Conservation (phyloP, 78 protist genomes). For the Protostelium mycophagum region DNA sequence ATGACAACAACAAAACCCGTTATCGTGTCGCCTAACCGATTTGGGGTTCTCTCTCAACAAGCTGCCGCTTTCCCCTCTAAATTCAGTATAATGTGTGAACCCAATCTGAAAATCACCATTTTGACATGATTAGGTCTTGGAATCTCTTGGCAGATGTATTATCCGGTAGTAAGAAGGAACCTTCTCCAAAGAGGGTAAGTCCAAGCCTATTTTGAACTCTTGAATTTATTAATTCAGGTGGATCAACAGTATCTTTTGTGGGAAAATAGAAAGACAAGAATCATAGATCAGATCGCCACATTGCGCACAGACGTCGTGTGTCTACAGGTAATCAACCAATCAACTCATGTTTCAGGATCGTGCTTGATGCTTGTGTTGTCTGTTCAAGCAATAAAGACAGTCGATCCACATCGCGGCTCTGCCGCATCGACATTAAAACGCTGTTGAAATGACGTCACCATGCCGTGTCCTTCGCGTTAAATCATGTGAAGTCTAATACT, state of each 20-base stretch:
- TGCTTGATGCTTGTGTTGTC: no score
- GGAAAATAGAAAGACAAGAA: neutral
- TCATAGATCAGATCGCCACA: neutral
- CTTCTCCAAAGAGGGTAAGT: neutral
- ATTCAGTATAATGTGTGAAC: neutral
- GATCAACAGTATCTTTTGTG: neutral
- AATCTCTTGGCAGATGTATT: neutral
- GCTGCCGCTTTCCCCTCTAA: neutral
- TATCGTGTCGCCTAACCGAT: neutral
- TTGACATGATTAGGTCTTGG: neutral
- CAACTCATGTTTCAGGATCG: no score
- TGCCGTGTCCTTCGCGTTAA: no score
- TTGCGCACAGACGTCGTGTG: neutral
- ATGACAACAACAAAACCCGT: neutral
- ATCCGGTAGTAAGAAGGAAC: neutral
- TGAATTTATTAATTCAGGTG: neutral
- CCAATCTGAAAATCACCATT: neutral
- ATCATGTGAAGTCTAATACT: no score
- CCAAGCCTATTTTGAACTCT: neutral
- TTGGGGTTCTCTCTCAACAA: no score
- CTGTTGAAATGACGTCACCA: no score
- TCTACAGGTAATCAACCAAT: no score
- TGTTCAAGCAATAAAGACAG: no score
- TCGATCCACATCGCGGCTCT: no score
- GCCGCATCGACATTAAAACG: neutral